A percentile compares a stretch with the other conserved stretches of the same genome.
phyloP scores from a whole-genome alignment of 495 filamentous ascomycete genomes.

The Tuber brumale region DNA sequence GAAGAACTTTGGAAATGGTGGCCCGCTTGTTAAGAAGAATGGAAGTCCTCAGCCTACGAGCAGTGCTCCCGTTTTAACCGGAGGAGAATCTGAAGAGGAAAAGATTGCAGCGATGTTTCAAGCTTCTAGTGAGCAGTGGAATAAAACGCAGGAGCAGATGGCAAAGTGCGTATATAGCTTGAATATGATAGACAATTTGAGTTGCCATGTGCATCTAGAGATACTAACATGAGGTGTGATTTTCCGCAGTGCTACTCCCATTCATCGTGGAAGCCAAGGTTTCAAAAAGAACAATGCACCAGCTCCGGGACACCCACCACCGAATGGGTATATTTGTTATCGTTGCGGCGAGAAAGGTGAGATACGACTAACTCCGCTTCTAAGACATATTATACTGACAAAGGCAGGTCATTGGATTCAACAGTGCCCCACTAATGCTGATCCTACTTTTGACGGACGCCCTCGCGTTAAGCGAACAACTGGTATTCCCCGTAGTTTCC shows the following conservation, averaged over 20 bases:
- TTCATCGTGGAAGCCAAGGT: constrained; percentile 49
- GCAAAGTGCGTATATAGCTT: constrained; percentile 61
- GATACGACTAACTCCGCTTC: constrained; percentile 9
- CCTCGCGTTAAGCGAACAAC: constrained; percentile 91
- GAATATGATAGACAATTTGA: constrained; percentile 33
- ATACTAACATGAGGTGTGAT: constrained; percentile 32
- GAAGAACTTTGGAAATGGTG: constrained; percentile 46
- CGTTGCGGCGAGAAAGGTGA: constrained; percentile 90
- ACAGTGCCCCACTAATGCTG: constrained; percentile 91
- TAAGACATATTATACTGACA: constrained; percentile 16
- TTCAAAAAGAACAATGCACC: constrained; percentile 58
- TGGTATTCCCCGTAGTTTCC: constrained; percentile 85
- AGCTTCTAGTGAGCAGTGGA: constrained; percentile 77
- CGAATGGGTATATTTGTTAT: constrained; percentile 90
- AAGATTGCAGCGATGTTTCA: constrained; percentile 83
- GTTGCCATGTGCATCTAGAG: constrained; percentile 13
- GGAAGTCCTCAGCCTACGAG: constrained; percentile 42
- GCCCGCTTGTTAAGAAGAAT: constrained; percentile 49
- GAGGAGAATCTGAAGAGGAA: constrained; percentile 64
- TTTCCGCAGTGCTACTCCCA: constrained; percentile 54
- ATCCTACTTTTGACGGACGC: constrained; percentile 86
- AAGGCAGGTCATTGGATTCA: constrained; percentile 86
- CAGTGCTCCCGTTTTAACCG: constrained; percentile 27
- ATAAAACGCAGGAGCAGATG: constrained; percentile 82
- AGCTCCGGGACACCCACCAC: constrained; percentile 78